Evolutionary conservation across 2,329 filamentous ascomycete genomes (phyloP).

Genomic region (Zalaria obscura): DNA sequence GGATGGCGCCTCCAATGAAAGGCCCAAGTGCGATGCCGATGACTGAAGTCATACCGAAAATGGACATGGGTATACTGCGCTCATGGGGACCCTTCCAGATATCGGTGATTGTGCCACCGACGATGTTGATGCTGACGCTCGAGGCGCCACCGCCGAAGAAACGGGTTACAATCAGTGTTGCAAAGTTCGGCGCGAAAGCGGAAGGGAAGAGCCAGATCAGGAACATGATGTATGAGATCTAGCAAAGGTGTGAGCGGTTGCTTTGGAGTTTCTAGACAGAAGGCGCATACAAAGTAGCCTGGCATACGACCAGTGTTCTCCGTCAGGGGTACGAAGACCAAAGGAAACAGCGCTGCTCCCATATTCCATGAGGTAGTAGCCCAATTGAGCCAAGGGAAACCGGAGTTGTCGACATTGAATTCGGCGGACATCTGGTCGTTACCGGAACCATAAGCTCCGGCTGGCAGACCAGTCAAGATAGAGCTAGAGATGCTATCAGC

Average conservation of each 20-base stretch:
- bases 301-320: conserved; percentile 15
- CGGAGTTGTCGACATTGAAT: conserved; percentile 23
- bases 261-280: background rate
- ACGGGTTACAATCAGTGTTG: conserved; percentile 12
- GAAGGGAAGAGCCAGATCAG: conserved; percentile 12
- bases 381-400: conserved; percentile 17
- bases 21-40: conserved; percentile 19
- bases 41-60: conserved; percentile 15
- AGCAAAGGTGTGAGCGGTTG: background rate
- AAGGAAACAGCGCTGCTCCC: conserved; percentile 15
- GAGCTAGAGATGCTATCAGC: conserved; percentile 8
- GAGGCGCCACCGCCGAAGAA: conserved; percentile 17
- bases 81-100: conserved; percentile 16
- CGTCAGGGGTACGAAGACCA: conserved; percentile 17
- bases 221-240: conserved; percentile 14
- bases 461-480: conserved; percentile 14
- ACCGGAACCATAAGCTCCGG: conserved; percentile 13
- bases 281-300: conserved; percentile 10
- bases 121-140: conserved; percentile 14
- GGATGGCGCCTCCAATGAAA: conserved; percentile 16
- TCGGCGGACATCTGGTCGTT: conserved; percentile 18
- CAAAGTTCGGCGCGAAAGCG: conserved; percentile 13
- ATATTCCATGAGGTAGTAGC: conserved; percentile 17
- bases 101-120: conserved; percentile 16
- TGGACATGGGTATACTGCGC: conserved; percentile 16